phyloP scores from a whole-genome alignment of 306 rosid genomes.

The Trifolium repens region DNA sequence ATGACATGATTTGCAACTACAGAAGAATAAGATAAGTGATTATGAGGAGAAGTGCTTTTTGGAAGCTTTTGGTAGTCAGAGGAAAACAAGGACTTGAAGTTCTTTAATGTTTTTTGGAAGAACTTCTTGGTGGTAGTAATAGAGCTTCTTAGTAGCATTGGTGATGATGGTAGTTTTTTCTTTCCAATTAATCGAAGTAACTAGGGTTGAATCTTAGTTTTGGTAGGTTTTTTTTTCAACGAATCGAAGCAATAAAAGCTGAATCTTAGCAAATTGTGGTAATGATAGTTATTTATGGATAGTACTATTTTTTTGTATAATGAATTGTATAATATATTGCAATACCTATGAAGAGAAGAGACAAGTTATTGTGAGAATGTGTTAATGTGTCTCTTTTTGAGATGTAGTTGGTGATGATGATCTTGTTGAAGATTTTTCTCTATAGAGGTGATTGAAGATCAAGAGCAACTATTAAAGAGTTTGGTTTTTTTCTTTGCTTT shows the following conservation, averaged over 20 bases:
- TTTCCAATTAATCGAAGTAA: neutral
- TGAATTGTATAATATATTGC: neutral
- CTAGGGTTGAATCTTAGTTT: neutral
- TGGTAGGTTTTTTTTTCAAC: neutral
- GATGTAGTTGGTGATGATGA: neutral
- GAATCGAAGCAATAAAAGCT: neutral
- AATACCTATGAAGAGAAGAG: constrained; percentile 31
- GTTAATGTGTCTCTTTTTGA: constrained; percentile 2
- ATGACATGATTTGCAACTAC: constrained; percentile 16
- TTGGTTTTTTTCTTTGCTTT: constrained; percentile 44
- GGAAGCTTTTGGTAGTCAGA: constrained; percentile 74
- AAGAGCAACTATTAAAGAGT: constrained; percentile 57
- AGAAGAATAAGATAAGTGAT: constrained; percentile 44
- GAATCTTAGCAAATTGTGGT: neutral
- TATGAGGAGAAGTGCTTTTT: constrained; percentile 55
- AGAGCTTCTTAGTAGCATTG: constrained; percentile 73
- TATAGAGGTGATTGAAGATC: constrained; percentile 45
- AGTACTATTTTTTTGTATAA: neutral
- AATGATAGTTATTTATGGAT: neutral
- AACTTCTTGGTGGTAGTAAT: constrained; percentile 78
- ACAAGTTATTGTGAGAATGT: constrained; percentile 33
- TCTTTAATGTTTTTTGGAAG: constrained; percentile 69
- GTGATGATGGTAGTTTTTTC: neutral
- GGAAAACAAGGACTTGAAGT: constrained; percentile 73
- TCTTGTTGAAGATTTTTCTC: constrained; percentile 56